A percentile compares a stretch with the other conserved stretches of the same genome.
Conservation (phyloP, 2,329 filamentous ascomycete species). For the Apiospora malaysiana region DNA sequence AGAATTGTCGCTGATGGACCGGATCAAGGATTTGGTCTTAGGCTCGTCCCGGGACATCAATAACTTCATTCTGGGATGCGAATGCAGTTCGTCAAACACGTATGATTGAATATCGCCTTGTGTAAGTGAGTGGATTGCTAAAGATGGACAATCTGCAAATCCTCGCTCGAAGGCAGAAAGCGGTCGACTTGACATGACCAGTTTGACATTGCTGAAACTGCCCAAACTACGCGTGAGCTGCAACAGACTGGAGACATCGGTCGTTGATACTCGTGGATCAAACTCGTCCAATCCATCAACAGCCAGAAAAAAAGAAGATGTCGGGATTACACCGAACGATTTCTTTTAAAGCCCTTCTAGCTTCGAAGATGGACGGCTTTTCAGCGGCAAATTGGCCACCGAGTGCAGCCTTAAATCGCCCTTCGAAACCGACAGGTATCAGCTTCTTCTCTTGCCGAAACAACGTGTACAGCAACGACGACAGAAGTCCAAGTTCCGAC, state of each 20-base stretch:
- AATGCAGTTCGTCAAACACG: constrained; percentile 25
- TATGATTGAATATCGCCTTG: constrained; percentile 30
- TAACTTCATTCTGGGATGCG: constrained; percentile 26
- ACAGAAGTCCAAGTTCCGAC: constrained; percentile 30
- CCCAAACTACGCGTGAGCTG: constrained; percentile 24
- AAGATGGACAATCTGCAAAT: constrained; percentile 23
- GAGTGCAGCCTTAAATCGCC: neutral
- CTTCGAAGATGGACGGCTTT: constrained; percentile 25
- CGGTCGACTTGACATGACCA: constrained; percentile 31
- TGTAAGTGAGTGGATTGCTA: constrained; percentile 31
- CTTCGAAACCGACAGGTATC: constrained; percentile 21
- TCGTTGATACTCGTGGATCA: constrained; percentile 29
- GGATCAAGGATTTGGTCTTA: constrained; percentile 19
- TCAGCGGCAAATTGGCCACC: neutral
- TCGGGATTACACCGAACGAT: constrained; percentile 23
- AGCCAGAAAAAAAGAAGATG: constrained; percentile 30
- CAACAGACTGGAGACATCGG: constrained; percentile 27
- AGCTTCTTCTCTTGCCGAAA: constrained; percentile 26
- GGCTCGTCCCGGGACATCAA: constrained; percentile 22
- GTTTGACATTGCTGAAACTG: constrained; percentile 28
- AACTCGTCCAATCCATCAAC: constrained; percentile 36
- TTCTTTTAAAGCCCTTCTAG: constrained; percentile 24
- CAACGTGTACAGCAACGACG: constrained; percentile 29
- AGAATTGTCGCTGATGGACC: constrained; percentile 27
- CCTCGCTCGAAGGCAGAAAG: constrained; percentile 29